Conservation (phyloP, 2,329 filamentous ascomycete genomes). For the Trichoderma sp. region DNA sequence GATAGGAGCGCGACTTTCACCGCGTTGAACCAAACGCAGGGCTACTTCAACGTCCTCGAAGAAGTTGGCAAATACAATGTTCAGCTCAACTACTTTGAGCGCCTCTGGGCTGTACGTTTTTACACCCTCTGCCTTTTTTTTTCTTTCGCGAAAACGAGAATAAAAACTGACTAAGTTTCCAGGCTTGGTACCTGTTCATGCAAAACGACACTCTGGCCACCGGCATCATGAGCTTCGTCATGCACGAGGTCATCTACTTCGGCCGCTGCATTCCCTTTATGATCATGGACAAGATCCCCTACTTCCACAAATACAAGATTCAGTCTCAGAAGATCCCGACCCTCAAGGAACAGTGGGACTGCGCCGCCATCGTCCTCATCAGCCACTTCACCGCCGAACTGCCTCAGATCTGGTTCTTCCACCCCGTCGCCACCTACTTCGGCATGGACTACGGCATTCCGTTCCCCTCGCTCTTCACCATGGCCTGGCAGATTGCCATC, state of each 20-base stretch:
- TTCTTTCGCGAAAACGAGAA: background rate
- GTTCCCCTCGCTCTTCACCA: slow-evolving; percentile 81
- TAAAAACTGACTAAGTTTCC: background rate
- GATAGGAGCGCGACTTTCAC: slow-evolving; percentile 51
- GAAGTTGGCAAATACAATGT: slow-evolving; percentile 73
- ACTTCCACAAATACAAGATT: slow-evolving; percentile 91
- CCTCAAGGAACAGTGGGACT: slow-evolving; percentile 90
- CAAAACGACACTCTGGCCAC: slow-evolving; percentile 96
- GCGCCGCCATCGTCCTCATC: slow-evolving; percentile 86
- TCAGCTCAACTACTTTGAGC: slow-evolving; percentile 80
- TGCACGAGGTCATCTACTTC: slow-evolving; percentile 95
- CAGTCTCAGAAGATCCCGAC: slow-evolving; percentile 88
- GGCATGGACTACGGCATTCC: slow-evolving; percentile 85
- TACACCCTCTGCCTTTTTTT: background rate
- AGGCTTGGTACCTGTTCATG: slow-evolving; percentile 96
- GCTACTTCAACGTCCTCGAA: slow-evolving; percentile 58
- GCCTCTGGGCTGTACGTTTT: slow-evolving; percentile 74
- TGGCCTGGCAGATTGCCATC: slow-evolving; percentile 85
- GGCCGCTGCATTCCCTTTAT: slow-evolving; percentile 88
- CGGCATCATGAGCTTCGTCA: slow-evolving; percentile 92
- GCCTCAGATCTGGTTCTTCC: slow-evolving; percentile 98
- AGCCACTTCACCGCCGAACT: slow-evolving; percentile 98
- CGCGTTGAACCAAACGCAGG: slow-evolving; percentile 47
- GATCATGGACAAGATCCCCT: slow-evolving; percentile 82
- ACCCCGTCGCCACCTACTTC: slow-evolving; percentile 90